Percentiles rank a stretch among this genome's conserved stretches.
phyloP scores from a whole-genome alignment of 225 moss, liverwort and hornwort genomes.

The Sphagnum tenellum region DNA sequence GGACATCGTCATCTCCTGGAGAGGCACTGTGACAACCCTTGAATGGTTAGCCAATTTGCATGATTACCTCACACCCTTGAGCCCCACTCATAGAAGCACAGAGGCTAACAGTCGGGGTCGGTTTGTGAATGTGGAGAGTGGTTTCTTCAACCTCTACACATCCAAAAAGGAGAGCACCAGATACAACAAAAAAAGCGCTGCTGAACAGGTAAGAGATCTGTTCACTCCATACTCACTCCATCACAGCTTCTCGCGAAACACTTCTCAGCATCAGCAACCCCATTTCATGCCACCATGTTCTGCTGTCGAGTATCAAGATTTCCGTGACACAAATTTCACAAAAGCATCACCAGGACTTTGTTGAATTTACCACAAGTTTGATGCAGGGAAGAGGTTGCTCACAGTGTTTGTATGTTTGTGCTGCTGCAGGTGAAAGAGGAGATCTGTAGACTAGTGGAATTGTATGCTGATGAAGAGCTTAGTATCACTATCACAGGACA shows the following conservation, averaged over 20 bases:
- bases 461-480: slow-evolving; percentile 24
- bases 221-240: too few species aligned
- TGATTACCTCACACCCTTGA: slow-evolving; percentile 34
- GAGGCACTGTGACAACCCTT: slow-evolving; percentile 45
- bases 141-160: slow-evolving; percentile 33
- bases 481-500: slow-evolving; percentile 77
- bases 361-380: not conserved
- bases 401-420: too few species aligned
- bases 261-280: too few species aligned
- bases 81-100: slow-evolving; percentile 17
- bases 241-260: too few species aligned
- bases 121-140: slow-evolving; percentile 39
- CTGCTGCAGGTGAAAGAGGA: slow-evolving; percentile 19
- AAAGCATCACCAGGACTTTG: not conserved
- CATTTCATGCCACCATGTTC: too few species aligned
- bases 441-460: slow-evolving; percentile 21
- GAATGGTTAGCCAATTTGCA: slow-evolving; percentile 68
- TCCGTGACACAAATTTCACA: not conserved
- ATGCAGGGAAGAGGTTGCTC: not conserved
- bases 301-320: too few species aligned
- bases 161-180: slow-evolving; percentile 18
- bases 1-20: slow-evolving; percentile 69
- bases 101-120: not conserved
- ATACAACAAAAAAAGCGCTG: slow-evolving; percentile 32
- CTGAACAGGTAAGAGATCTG: slow-evolving; percentile 6